These are phyloP conservation scores for Rhizoclosmatium globosum DNA, from an alignment of 192 early-diverging fungal genomes.

Conservation along the genomic window DNA sequence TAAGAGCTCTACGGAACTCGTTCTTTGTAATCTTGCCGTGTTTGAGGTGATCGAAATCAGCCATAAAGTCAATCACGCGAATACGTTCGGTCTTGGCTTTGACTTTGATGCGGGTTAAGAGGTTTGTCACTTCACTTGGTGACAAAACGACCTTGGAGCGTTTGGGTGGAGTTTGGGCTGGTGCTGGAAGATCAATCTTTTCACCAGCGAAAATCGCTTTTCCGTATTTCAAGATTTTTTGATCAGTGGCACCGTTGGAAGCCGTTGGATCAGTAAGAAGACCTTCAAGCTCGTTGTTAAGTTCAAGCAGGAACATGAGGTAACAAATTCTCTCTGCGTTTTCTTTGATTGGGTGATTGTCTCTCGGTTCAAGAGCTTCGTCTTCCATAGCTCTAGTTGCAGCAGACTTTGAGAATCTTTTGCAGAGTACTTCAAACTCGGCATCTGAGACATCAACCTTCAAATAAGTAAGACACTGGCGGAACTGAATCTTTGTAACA, in stretches of 20 bases:
- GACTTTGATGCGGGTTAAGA: constrained; percentile 58
- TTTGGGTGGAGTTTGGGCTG: background rate
- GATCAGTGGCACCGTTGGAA: background rate
- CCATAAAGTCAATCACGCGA: constrained; percentile 63
- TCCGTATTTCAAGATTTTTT: constrained; percentile 1
- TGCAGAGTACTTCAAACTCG: constrained; percentile 60
- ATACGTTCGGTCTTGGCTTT: constrained; percentile 65
- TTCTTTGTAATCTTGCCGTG: constrained; percentile 58
- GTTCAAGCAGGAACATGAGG: constrained; percentile 55
- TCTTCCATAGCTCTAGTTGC: constrained; percentile 17
- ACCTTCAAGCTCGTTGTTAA: constrained; percentile 35
- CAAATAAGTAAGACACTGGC: constrained; percentile 59
- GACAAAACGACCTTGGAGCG: constrained; percentile 12
- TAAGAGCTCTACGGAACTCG: constrained; percentile 59
- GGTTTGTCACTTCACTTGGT: constrained; percentile 36
- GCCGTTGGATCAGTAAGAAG: background rate
- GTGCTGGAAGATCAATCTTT: background rate
- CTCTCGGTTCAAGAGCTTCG: background rate
- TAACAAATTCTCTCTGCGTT: constrained; percentile 55
- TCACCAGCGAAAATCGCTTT: background rate
- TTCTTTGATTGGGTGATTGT: constrained; percentile 43
- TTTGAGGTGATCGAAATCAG: constrained; percentile 63
- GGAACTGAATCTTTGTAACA: constrained; percentile 61
- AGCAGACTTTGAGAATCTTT: constrained; percentile 47
- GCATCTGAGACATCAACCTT: constrained; percentile 51